phyloP scores from a whole-genome alignment of 306 rosid species.

The Aeschynomene evenia region DNA sequence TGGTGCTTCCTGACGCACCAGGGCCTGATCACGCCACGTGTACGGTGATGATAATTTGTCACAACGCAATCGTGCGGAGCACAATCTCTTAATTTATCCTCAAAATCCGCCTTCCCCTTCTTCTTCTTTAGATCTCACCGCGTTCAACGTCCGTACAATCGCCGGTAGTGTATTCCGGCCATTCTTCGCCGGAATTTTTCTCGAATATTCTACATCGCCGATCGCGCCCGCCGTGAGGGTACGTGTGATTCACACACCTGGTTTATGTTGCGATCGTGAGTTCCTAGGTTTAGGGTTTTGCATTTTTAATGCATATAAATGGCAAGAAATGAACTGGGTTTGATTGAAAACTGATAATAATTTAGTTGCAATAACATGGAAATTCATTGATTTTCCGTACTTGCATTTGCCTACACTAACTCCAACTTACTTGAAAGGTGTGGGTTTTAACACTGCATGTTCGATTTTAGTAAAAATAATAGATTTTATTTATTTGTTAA shows the following conservation, averaged over 20 bases:
- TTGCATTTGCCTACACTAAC: slow-evolving; percentile 23
- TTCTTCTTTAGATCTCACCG: slow-evolving; percentile 41
- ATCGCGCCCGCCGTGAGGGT: not conserved
- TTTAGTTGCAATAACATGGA: not conserved
- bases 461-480: slow-evolving; percentile 15
- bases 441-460: slow-evolving; percentile 26
- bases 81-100: slow-evolving; percentile 30
- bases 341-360: not conserved
- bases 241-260: not conserved
- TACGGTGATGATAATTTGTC: slow-evolving; percentile 24
- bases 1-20: not conserved
- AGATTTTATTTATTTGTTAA: not conserved
- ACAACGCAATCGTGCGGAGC: slow-evolving; percentile 49
- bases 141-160: slow-evolving; percentile 19
- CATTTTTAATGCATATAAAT: not conserved
- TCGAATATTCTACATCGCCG: not conserved
- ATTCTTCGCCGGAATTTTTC: not conserved
- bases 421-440: not conserved
- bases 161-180: slow-evolving; percentile 19
- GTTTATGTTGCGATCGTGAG: slow-evolving; percentile 9
- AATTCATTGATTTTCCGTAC: not conserved
- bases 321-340: not conserved
- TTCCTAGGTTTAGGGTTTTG: slow-evolving; percentile 27
- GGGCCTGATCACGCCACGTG: slow-evolving; percentile 39
- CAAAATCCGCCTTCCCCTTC: not conserved